Conservation (phyloP, 2,329 filamentous ascomycete species). For the Onygena corvina region DNA sequence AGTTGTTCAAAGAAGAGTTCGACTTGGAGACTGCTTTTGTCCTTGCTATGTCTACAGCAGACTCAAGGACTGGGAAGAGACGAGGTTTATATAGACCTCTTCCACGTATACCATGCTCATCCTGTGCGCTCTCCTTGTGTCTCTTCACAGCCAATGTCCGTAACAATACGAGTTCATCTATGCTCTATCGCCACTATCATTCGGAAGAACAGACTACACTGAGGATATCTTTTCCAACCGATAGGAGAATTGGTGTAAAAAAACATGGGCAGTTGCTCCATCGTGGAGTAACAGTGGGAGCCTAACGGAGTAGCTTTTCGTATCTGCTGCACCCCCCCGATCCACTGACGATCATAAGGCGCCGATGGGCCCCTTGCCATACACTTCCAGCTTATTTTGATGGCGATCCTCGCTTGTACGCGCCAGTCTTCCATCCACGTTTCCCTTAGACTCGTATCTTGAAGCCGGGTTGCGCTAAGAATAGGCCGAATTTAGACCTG, state of each 20-base stretch:
- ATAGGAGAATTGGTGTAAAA: too few species aligned
- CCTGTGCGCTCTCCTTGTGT: background rate
- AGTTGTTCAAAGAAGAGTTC: background rate
- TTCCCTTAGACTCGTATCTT: background rate
- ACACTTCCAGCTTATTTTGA: background rate
- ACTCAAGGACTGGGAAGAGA: background rate
- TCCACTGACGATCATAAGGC: background rate
- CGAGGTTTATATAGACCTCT: conserved; percentile 2
- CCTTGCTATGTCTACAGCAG: background rate
- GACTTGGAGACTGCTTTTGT: background rate
- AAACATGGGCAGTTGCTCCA: too few species aligned
- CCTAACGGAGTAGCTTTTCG: background rate
- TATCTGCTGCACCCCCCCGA: background rate
- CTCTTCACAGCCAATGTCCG: background rate
- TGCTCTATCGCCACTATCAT: too few species aligned
- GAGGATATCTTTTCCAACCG: too few species aligned
- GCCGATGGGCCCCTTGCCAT: background rate
- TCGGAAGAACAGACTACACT: too few species aligned
- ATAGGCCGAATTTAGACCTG: background rate
- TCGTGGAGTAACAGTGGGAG: background rate
- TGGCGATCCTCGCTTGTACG: background rate
- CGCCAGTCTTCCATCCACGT: background rate
- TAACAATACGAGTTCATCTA: background rate
- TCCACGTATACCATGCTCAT: too few species aligned
- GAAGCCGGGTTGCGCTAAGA: background rate